Evolutionary conservation across 805 yeast species (phyloP).

Genomic region (Pichia manshurica): DNA sequence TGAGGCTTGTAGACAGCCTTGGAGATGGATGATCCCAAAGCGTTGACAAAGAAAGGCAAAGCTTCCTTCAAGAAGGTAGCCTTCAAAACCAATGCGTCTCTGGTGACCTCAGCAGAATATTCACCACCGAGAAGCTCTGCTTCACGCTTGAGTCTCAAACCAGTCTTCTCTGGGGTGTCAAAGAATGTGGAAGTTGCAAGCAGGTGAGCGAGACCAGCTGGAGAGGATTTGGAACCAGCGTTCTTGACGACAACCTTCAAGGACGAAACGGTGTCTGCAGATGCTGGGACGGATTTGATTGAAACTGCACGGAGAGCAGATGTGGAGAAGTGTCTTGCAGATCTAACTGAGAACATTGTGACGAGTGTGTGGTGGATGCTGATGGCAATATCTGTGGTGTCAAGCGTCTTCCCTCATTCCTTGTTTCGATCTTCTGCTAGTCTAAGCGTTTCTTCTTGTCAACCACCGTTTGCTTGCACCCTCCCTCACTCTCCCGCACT

Average conservation of each 20-base stretch:
- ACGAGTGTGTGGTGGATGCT: too few species aligned
- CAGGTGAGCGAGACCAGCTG: conserved; percentile 81
- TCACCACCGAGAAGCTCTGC: conserved; percentile 88
- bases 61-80: conserved; percentile 82
- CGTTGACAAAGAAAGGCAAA: conserved; percentile 87
- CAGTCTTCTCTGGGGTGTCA: conserved; percentile 77
- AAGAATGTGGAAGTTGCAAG: conserved; percentile 79
- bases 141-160: conserved; percentile 90
- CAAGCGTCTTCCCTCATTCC: too few species aligned
- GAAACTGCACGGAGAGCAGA: conserved; percentile 42
- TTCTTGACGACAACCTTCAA: conserved; percentile 71
- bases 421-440: too few species aligned
- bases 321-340: conserved; percentile 33
- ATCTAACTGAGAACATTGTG: conserved; percentile 28
- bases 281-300: conserved; percentile 33
- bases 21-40: conserved; percentile 67
- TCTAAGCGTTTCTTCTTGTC: too few species aligned
- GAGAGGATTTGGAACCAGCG: conserved; percentile 74
- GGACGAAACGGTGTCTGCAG: conserved; percentile 63
- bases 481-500: too few species aligned
- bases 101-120: conserved; percentile 61
- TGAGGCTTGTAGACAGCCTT: conserved; percentile 73
- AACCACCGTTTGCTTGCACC: too few species aligned
- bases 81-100: conserved; percentile 77
- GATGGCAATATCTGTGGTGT: too few species aligned